phyloP scores from a whole-genome alignment of 192 early-diverging fungal genomes.

The Umbelopsis vinacea region DNA sequence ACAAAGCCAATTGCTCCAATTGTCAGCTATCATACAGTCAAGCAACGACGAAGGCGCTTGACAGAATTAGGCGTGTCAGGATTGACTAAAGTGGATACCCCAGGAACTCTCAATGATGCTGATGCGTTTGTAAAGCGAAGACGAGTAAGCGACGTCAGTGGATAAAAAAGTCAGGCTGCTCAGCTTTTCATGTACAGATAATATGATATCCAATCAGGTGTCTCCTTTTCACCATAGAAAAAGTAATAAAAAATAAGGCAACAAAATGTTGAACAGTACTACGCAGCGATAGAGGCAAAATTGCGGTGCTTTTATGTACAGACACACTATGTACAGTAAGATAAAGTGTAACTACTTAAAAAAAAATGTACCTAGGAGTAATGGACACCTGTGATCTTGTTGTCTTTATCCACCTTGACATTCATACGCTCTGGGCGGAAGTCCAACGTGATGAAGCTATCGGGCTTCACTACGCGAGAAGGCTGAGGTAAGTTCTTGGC shows the following conservation, averaged over 20 bases:
- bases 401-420: slow-evolving; percentile 40
- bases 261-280: neutral
- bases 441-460: slow-evolving; percentile 51
- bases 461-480: slow-evolving; percentile 44
- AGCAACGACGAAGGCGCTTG: slow-evolving; percentile 19
- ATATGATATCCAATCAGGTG: slow-evolving; percentile 12
- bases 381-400: slow-evolving; percentile 42
- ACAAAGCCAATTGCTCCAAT: neutral
- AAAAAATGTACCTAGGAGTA: slow-evolving; percentile 38
- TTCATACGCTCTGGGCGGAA: slow-evolving; percentile 50
- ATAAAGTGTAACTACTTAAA: neutral
- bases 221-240: neutral
- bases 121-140: slow-evolving; percentile 13
- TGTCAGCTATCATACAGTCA: slow-evolving; percentile 26
- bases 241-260: neutral
- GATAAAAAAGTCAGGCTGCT: neutral
- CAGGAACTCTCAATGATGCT: neutral
- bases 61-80: slow-evolving; percentile 21
- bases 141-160: neutral
- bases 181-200: slow-evolving; percentile 8
- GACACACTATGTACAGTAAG: too few relatives aligned
- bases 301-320: neutral
- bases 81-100: neutral
- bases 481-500: slow-evolving; percentile 43
- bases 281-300: neutral